These are phyloP conservation scores for Macrotyloma uniflorum DNA, from an alignment of 306 rosid species.

Conservation along the genomic window DNA sequence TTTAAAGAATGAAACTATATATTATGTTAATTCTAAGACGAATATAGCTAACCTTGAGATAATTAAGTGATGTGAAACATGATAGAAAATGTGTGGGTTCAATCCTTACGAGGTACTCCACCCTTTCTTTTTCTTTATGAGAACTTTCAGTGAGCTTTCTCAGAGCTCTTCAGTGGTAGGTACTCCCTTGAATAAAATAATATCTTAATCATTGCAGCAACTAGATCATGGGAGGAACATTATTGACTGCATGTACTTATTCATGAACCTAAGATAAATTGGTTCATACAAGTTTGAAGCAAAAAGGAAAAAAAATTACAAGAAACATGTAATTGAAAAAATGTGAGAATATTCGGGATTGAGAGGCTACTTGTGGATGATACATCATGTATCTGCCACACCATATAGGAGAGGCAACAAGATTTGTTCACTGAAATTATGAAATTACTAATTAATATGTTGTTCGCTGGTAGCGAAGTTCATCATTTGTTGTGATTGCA, in stretches of 20 bases:
- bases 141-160: neutral
- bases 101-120: slow-evolving; percentile 1
- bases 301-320: neutral
- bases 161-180: neutral
- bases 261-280: slow-evolving; percentile 49
- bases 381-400: slow-evolving; percentile 6
- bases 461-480: slow-evolving; percentile 36
- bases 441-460: slow-evolving; percentile 19
- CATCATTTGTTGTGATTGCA: slow-evolving; percentile 32
- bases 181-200: neutral
- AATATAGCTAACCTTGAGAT: neutral
- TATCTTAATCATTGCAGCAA: slow-evolving; percentile 27
- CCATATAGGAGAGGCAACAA: neutral
- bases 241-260: slow-evolving; percentile 33
- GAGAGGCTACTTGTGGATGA: slow-evolving; percentile 11
- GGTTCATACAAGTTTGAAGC: neutral
- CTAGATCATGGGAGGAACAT: slow-evolving; percentile 32
- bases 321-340: slow-evolving; percentile 33
- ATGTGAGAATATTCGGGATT: slow-evolving; percentile 35
- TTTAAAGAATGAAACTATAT: neutral
- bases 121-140: neutral
- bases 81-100: slow-evolving; percentile 15
- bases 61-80: neutral
- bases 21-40: neutral
- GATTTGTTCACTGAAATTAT: slow-evolving; percentile 13